Percentiles rank a stretch among this genome's conserved stretches.
These are phyloP conservation scores for Populus trichocarpa DNA, from an alignment of 441 rosid species.

Conservation along the genomic window DNA sequence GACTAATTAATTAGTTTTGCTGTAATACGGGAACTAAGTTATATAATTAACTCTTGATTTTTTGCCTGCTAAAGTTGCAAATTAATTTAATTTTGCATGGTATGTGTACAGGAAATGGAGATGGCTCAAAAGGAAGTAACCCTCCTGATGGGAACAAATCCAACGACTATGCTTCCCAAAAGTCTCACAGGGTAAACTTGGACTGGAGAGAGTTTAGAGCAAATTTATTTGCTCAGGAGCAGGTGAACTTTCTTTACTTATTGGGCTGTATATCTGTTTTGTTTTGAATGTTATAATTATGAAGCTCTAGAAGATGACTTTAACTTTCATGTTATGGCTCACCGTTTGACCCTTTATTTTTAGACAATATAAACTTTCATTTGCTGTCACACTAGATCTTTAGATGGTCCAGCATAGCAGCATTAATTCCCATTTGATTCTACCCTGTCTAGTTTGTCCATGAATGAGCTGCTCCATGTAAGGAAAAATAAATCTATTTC, in stretches of 20 bases:
- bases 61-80: background rate
- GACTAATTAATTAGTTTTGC: too few species aligned
- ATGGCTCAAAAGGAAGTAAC: conserved; percentile 51
- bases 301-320: background rate
- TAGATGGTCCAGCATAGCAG: background rate
- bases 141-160: conserved; percentile 52
- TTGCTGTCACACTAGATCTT: background rate
- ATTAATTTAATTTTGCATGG: background rate
- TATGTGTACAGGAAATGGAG: conserved; percentile 42
- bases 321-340: background rate
- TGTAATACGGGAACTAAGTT: too few species aligned
- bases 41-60: background rate
- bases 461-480: background rate
- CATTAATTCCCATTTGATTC: background rate
- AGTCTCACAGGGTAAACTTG: conserved; percentile 37
- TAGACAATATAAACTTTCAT: background rate
- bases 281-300: background rate
- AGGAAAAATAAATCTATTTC: background rate
- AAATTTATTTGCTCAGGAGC: conserved; percentile 58
- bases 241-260: conserved; percentile 47
- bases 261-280: background rate
- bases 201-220: conserved; percentile 98
- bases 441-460: background rate
- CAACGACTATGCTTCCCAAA: conserved; percentile 48
- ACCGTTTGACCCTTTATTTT: background rate